phyloP scores from a whole-genome alignment of 192 early-diverging fungal species.

The Mortierella hygrophila region DNA sequence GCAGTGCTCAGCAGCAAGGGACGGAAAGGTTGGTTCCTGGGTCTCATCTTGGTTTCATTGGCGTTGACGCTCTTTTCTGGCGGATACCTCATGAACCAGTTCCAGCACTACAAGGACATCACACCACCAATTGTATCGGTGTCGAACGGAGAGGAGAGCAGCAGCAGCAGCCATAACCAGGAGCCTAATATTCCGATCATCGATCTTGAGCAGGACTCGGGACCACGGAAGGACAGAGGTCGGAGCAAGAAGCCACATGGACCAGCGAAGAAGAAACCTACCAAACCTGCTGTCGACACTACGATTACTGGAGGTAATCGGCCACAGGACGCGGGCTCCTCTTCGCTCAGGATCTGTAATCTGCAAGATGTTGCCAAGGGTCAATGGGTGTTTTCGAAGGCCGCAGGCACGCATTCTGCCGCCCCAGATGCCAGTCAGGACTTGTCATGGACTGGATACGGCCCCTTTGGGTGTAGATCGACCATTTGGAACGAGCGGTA shows the following conservation, averaged over 20 bases:
- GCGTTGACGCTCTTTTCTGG: conserved; percentile 32
- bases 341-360: conserved; percentile 28
- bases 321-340: neutral
- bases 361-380: conserved; percentile 29
- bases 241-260: conserved; percentile 25
- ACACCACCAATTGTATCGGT: neutral
- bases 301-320: neutral
- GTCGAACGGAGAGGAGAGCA: neutral
- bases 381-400: conserved; percentile 16
- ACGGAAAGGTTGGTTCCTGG: conserved; percentile 48
- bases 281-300: neutral
- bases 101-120: conserved; percentile 31
- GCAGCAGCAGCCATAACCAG: neutral
- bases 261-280: neutral
- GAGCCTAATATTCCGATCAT: neutral
- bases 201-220: neutral
- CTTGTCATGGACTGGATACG: conserved; percentile 48
- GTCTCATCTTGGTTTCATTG: conserved; percentile 37
- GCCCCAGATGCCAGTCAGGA: neutral
- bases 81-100: conserved; percentile 32
- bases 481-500: conserved; percentile 54
- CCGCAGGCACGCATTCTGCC: neutral
- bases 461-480: conserved; percentile 30
- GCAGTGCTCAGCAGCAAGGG: conserved; percentile 20
- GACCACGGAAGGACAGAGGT: conserved; percentile 20